Evolutionary conservation across 2,329 filamentous ascomycete species (phyloP), one percentile per base, ranked within the genome.

Genomic region (Aureobasidium sp.): DNA sequence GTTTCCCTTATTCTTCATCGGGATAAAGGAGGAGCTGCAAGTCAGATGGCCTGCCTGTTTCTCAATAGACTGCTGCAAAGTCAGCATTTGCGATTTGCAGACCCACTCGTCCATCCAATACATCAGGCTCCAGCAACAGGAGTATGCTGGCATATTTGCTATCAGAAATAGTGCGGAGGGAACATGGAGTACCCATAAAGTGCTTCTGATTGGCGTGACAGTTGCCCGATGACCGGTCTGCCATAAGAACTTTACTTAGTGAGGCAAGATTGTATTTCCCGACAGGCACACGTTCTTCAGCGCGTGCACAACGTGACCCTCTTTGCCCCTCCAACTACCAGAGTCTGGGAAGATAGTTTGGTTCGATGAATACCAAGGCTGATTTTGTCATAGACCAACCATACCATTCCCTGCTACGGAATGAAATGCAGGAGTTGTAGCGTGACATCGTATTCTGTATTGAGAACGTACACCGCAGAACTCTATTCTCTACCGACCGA

Each of bases 41-140:
- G 58, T 51, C 34, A 59, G 54, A 48, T 41, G 13, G 44, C 48
- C 54, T 59, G 54, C 42, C 44, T 54, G 5, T 27, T 47, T 57
- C 39, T 11, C 54, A 48, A 59, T 59, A 48, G 54, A 47, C 54
- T 48, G 44, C 32, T 59, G 54, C 34, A 16, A 39, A 48, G 54
- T 59, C 41, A 59, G 54, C 54, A 48, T 45, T n/a, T 21, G 21
- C 14, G 8, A 16, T 32, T 13, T 13, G 37, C 7, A 21, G 7
- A 14, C n/a, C 36, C 16, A 36, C 39, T 57, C 45, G 53, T 27
- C 29, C 25, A 45, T 13, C 16, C 29, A 27, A 11, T 29, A 34
- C 34, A 2, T 45, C 34, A 11, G 30, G 3, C 3, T 36, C 29
- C 11, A 36, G 39, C 8, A 27, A 45, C 21, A 10, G 45, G 39